These are phyloP conservation scores for Acacia pycnantha DNA, from an alignment of 331 rosid species.

Conservation along the genomic window DNA sequence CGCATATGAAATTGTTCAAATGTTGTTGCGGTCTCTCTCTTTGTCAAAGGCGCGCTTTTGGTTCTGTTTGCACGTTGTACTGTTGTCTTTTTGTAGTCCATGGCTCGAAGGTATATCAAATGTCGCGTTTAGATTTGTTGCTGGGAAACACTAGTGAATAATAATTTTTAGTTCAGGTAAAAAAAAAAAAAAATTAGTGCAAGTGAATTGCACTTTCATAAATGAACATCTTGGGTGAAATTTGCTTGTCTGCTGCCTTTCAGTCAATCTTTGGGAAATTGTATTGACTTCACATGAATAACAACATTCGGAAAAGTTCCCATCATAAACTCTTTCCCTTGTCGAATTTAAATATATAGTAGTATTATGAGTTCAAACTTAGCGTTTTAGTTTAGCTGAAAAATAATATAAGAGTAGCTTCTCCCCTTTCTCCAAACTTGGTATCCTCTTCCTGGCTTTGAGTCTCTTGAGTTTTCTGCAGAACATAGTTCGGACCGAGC, in stretches of 20 bases:
- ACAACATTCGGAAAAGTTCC: neutral
- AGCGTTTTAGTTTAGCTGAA: slow-evolving; percentile 3
- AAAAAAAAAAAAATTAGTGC: neutral
- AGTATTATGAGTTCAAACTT: neutral
- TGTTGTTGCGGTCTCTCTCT: neutral
- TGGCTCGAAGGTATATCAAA: neutral
- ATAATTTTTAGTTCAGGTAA: neutral
- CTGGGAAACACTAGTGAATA: neutral
- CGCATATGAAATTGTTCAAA: neutral
- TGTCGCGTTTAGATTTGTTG: neutral
- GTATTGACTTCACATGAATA: neutral
- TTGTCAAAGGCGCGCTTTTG: neutral
- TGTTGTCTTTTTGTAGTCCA: neutral
- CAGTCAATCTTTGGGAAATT: neutral
- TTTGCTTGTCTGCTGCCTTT: neutral
- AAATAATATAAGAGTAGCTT: neutral
- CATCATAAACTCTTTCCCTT: neutral
- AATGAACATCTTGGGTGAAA: neutral
- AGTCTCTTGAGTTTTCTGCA: slow-evolving; percentile 31
- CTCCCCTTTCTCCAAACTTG: neutral
- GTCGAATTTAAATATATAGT: neutral
- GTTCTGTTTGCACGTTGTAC: slow-evolving; percentile 2
- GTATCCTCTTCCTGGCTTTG: neutral
- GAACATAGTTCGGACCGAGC: slow-evolving; percentile 67
- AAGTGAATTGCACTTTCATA: neutral